These are phyloP conservation scores for Boletus fagicola DNA, from an alignment of 768 basidiomycete genomes.

Conservation along the genomic window DNA sequence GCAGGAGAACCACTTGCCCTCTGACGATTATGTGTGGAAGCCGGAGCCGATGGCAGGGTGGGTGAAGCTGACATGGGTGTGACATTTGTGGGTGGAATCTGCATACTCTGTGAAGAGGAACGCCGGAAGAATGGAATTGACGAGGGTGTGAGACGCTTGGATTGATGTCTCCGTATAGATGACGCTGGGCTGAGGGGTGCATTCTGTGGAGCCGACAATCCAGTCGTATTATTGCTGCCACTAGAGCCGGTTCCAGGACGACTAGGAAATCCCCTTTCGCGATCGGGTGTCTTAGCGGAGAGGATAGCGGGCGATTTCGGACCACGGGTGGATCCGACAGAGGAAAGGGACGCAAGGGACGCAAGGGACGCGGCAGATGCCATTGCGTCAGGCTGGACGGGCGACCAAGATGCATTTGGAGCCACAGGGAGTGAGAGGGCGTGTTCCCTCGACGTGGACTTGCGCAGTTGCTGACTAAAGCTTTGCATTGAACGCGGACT, in stretches of 20 bases:
- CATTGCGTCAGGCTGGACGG: constrained; percentile 74
- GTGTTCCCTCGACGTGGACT: constrained; percentile 68
- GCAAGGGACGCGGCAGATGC: constrained; percentile 72
- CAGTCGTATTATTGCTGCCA: constrained; percentile 64
- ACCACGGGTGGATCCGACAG: constrained; percentile 61
- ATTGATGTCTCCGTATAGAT: constrained; percentile 62
- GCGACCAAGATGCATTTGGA: constrained; percentile 59
- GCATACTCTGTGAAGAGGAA: constrained; percentile 86
- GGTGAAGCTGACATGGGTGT: constrained; percentile 48
- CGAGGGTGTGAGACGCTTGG: constrained; percentile 83
- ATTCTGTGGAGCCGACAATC: constrained; percentile 50
- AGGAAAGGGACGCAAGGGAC: constrained; percentile 72
- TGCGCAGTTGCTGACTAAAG: constrained; percentile 65
- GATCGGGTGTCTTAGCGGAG: constrained; percentile 64
- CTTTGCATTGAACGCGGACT: constrained; percentile 64
- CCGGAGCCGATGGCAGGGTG: constrained; percentile 48
- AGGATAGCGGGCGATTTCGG: constrained; percentile 43
- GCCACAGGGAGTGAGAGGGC: constrained; percentile 42
- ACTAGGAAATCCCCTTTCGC: constrained; percentile 47
- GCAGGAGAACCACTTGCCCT: constrained; percentile 50
- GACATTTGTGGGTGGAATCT: constrained; percentile 48
- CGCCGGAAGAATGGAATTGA: constrained; percentile 94
- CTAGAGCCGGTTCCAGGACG: constrained; percentile 78
- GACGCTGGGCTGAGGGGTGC: constrained; percentile 72
- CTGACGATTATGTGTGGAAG: constrained; percentile 39